Conservation (phyloP, 2,329 filamentous ascomycete species). For the Pestalotiopsis sp. region DNA sequence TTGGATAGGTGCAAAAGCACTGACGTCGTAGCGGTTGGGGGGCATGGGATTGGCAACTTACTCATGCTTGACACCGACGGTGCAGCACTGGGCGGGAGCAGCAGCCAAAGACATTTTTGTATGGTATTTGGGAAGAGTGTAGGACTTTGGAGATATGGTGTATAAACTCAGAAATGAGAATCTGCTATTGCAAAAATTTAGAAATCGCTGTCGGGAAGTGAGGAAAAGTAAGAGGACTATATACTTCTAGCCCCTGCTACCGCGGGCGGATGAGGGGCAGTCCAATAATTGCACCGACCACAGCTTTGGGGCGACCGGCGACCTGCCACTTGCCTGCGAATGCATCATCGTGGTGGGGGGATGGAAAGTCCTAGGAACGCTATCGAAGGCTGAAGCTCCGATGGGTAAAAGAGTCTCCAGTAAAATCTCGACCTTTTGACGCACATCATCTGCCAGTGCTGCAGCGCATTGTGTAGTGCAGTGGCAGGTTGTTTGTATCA, state of each 20-base stretch:
- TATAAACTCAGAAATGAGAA: background rate
- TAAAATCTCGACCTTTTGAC: background rate
- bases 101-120: constrained; percentile 37
- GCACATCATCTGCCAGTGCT: background rate
- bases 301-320: background rate
- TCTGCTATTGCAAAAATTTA: background rate
- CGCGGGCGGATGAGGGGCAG: constrained; percentile 4
- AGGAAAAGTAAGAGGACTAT: background rate
- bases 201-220: background rate
- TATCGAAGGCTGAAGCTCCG: background rate
- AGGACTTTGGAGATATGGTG: background rate
- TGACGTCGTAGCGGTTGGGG: background rate
- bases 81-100: constrained; percentile 54
- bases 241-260: background rate
- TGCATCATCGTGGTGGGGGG: background rate
- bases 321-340: background rate
- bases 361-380: background rate
- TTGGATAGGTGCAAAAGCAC: background rate
- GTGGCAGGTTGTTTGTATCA: background rate
- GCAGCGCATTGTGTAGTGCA: background rate
- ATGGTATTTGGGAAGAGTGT: background rate
- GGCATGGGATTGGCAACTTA: constrained; percentile 33
- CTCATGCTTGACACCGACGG: constrained; percentile 54
- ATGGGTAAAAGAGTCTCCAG: background rate
- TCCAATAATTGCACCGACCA: background rate